phyloP scores from a whole-genome alignment of 495 filamentous ascomycete genomes.

The Penicillium ucsense region DNA sequence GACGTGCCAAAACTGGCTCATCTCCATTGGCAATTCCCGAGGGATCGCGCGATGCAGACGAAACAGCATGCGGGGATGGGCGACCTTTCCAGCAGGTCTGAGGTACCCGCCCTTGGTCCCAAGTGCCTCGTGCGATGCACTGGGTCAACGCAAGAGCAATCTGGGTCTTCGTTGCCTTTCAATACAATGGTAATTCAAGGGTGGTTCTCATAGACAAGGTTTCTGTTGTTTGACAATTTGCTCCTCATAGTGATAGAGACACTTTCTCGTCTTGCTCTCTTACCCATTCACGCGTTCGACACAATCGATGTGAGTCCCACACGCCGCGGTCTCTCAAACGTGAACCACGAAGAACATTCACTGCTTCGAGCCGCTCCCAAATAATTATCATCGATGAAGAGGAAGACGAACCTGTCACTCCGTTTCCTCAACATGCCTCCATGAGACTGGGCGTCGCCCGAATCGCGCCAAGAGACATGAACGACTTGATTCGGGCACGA shows the following conservation, averaged over 20 bases:
- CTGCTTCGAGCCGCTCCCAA: not conserved
- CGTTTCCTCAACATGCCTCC: not conserved
- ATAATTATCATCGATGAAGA: constrained; percentile 8
- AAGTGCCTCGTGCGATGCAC: not conserved
- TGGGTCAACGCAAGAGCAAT: not conserved
- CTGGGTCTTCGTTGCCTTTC: not conserved
- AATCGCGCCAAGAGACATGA: not conserved
- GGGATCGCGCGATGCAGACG: constrained; percentile 13
- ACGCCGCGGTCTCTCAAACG: not conserved
- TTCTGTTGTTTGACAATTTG: not conserved
- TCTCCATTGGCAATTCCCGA: not conserved
- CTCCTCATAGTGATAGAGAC: not conserved
- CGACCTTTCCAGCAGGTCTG: constrained; percentile 13
- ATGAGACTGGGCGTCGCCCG: not conserved
- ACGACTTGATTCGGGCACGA: constrained; percentile 5
- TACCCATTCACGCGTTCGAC: not conserved
- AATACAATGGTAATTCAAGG: not conserved
- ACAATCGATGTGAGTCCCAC: not conserved
- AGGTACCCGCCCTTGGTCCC: constrained; percentile 7
- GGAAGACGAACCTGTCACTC: not conserved
- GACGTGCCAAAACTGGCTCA: not conserved
- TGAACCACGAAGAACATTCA: constrained; percentile 1
- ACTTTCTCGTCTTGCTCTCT: not conserved
- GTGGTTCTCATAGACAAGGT: no score
- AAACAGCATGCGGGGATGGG: constrained; percentile 15